phyloP scores from a whole-genome alignment of 2,329 filamentous ascomycete species.

The Cytospora piceae region DNA sequence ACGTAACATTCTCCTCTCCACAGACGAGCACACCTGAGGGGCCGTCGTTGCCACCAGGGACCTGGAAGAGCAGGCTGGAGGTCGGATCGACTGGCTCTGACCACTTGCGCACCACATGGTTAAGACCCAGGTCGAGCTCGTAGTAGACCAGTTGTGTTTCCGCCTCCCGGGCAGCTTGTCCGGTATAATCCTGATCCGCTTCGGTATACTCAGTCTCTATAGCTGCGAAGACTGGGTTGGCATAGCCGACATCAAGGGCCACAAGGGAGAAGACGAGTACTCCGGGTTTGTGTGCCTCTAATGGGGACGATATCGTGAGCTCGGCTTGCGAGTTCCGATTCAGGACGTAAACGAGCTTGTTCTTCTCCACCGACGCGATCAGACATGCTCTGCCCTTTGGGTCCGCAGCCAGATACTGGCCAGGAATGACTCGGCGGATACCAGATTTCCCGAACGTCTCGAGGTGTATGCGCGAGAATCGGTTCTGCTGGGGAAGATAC shows the following conservation, averaged over 20 bases:
- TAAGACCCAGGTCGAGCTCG: conserved; percentile 92
- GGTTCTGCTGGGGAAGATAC: conserved; percentile 84
- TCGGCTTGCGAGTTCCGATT: conserved; percentile 94
- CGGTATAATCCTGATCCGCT: conserved; percentile 86
- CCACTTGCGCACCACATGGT: conserved; percentile 97
- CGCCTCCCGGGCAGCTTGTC: conserved; percentile 76
- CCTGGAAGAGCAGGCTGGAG: conserved; percentile 88
- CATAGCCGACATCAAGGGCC: conserved; percentile 92
- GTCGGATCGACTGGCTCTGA: conserved; percentile 90
- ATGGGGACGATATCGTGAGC: conserved; percentile 92
- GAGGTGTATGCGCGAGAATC: conserved; percentile 85
- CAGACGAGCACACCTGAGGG: conserved; percentile 96
- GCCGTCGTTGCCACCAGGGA: conserved; percentile 90
- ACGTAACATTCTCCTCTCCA: conserved; percentile 91
- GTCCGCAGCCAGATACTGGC: conserved; percentile 94
- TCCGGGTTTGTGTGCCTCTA: conserved; percentile 93
- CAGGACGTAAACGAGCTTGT: conserved; percentile 98
- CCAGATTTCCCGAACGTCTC: conserved; percentile 99
- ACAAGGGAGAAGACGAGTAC: conserved; percentile 87
- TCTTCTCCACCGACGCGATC: conserved; percentile 95
- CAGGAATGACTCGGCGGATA: conserved; percentile 87
- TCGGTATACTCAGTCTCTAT: conserved; percentile 94
- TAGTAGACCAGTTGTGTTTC: conserved; percentile 97
- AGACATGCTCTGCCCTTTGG: conserved; percentile 95
- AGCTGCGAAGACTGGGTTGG: conserved; percentile 94